These are phyloP conservation scores for Aphanomyces astaci DNA, from an alignment of 352 stramenopile species.

Conservation along the genomic window DNA sequence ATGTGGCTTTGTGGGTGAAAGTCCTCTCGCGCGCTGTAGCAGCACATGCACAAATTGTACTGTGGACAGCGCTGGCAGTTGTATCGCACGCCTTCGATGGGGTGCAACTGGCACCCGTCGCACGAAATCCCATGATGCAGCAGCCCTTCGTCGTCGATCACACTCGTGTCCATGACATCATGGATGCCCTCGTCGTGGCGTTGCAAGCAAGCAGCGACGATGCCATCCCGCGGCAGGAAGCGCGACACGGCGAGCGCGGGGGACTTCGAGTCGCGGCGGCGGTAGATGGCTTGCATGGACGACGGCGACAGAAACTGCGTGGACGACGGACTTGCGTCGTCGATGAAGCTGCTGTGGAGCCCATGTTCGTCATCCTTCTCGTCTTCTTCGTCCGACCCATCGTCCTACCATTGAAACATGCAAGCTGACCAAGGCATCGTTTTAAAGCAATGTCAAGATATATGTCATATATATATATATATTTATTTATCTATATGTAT, in stretches of 20 bases:
- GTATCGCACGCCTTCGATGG: slow-evolving; percentile 18
- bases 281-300: slow-evolving; percentile 11
- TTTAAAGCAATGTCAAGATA: no score
- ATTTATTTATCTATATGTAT: no score
- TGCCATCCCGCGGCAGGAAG: not conserved
- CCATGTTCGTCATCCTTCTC: slow-evolving; percentile 36
- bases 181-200: no score
- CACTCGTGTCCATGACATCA: not conserved
- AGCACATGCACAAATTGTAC: slow-evolving; percentile 18
- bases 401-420: slow-evolving; percentile 36
- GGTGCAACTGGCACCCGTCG: slow-evolving; percentile 2
- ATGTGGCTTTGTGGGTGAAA: not conserved
- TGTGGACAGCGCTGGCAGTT: not conserved
- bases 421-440: no score
- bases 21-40: slow-evolving; percentile 4
- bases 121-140: slow-evolving; percentile 13
- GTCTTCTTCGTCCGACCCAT: slow-evolving; percentile 45
- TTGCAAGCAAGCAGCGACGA: not conserved
- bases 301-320: not conserved
- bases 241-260: not conserved
- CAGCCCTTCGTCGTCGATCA: not conserved
- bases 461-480: no score
- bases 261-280: slow-evolving; percentile 1
- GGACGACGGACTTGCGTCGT: not conserved
- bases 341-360: slow-evolving; percentile 9